Base-by-base conservation (phyloP, 1,139 yeast genomes). In the Suhomyces ambrosiae region DNA sequence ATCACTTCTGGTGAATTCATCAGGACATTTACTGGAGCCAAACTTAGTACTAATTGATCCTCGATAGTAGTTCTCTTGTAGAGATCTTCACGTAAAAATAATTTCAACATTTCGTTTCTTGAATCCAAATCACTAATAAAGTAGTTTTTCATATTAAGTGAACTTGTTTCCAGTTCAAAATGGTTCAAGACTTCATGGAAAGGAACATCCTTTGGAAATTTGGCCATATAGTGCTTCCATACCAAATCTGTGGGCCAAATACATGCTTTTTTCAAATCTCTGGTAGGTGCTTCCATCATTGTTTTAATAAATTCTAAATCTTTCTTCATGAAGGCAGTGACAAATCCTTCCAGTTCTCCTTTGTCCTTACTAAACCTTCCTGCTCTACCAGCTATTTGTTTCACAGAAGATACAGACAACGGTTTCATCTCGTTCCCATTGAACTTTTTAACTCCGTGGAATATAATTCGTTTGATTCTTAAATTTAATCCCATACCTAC, bases 301-400 rank as follows among this genome's bases (percentile, higher is more conserved):
- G 62, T 54, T 26, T 57, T 59, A 7, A 85, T 65, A 36, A 60
- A 64, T 2, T 54, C 51, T 40, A 82, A 59, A 32, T 78, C 82
- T 3, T 58, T 54, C 3, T 52, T 41, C 12, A 63, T 60, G 40
- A 79, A 63, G 0, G 89, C 79, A 0, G 85, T 72, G 1, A 86
- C 84, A 43, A 74, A 74, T 0, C 95, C 94, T 37, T 70, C 76
- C 60, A 59, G 64, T 30, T 65, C 63, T 2, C 71, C 72, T 15
- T 49, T 47, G 24, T 55, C 61, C 16, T 56, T 54, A 24, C 67
- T 58, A 53, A 68, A 92, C 42, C 99, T 65, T 1, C 99, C 99
- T 0, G 98, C 98, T 47, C 99, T 71, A 1, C 99, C 99, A 2
- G 95, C 97, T 46, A 92, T 92, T 60, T 92, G 99, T 57, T 88